Evolutionary conservation across 176 grass and related monocot genomes (phyloP).

Genomic region (Chloris gayana): DNA sequence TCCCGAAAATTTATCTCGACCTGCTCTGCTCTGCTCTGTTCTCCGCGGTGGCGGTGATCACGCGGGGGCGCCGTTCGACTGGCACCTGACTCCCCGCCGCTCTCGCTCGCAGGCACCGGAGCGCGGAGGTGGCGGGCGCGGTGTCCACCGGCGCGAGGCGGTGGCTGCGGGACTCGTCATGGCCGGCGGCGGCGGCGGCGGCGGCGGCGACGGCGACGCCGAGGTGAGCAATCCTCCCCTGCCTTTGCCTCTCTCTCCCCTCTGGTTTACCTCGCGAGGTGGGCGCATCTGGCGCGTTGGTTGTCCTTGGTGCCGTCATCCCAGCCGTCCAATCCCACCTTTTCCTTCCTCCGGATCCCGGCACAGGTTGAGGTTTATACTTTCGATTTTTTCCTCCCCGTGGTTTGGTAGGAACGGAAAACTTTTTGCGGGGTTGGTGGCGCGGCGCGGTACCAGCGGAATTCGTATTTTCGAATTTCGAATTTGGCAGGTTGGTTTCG

Average conservation of each 20-base stretch:
- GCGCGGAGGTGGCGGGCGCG: background rate
- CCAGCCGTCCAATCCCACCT: background rate
- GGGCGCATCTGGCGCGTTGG: conserved; percentile 19
- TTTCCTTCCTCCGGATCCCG: too few species aligned
- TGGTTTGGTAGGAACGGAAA: background rate
- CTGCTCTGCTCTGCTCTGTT: background rate
- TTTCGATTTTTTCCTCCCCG: background rate
- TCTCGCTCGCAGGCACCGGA: conserved; percentile 10
- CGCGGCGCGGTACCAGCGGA: background rate
- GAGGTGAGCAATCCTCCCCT: conserved; percentile 35
- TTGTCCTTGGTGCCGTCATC: background rate
- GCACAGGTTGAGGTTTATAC: too few species aligned
- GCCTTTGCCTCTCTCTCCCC: background rate
- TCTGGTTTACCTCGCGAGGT: background rate
- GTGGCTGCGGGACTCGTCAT: conserved; percentile 45
- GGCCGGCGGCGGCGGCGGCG: conserved; percentile 26
- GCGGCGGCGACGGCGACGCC: conserved; percentile 22
- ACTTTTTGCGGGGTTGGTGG: background rate
- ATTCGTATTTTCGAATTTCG: conserved; percentile 24
- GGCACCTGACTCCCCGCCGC: background rate
- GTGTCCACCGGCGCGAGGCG: conserved; percentile 39
- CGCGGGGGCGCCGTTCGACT: background rate
- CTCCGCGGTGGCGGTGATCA: background rate
- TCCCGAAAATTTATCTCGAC: too few species aligned
- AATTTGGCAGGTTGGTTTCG: background rate